phyloP scores from a whole-genome alignment of 2,329 filamentous ascomycete species.

The Talaromyces pinophilus region DNA sequence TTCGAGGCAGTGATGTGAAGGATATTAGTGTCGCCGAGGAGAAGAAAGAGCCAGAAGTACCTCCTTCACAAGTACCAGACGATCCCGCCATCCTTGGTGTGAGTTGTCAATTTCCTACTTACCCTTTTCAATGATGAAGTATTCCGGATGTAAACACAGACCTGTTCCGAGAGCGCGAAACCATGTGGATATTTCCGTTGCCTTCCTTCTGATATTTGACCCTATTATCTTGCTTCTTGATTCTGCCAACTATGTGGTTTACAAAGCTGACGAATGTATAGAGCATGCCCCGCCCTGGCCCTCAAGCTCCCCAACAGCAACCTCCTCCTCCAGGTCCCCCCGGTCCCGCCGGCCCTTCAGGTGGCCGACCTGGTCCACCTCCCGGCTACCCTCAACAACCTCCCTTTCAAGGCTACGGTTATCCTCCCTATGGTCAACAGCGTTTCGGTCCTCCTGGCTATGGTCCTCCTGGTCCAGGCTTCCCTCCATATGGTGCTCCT shows the following conservation, averaged over 20 bases:
- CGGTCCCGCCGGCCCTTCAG: conserved; percentile 13
- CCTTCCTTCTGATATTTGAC: conserved; percentile 90
- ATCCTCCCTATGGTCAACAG: conserved; percentile 48
- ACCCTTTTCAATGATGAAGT: conserved; percentile 64
- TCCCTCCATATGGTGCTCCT: conserved; percentile 74
- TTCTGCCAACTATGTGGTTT: too few relatives aligned
- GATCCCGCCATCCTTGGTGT: conserved; percentile 97
- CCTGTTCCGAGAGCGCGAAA: conserved; percentile 89
- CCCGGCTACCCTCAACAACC: conserved; percentile 45
- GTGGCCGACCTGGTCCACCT: conserved; percentile 31
- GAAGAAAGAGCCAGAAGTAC: conserved; percentile 68
- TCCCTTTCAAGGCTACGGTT: conserved; percentile 45
- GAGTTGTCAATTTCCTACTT: conserved; percentile 57
- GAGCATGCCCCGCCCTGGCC: conserved; percentile 48
- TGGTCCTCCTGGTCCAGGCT: conserved; percentile 60
- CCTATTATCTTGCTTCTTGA: too few relatives aligned
- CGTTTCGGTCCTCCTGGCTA: conserved; percentile 34
- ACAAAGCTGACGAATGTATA: conserved; percentile 27
- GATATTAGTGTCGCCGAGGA: conserved; percentile 91
- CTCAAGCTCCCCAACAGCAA: conserved; percentile 43
- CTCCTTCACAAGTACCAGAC: conserved; percentile 78
- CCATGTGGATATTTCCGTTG: conserved; percentile 98
- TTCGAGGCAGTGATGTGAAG: conserved; percentile 97
- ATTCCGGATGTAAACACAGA: conserved; percentile 95
- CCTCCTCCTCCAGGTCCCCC: conserved; percentile 47